Evolutionary conservation across 2,329 filamentous ascomycete species (phyloP), one percentile per base, ranked within the genome.

Genomic region (Trichoderma sp.): DNA sequence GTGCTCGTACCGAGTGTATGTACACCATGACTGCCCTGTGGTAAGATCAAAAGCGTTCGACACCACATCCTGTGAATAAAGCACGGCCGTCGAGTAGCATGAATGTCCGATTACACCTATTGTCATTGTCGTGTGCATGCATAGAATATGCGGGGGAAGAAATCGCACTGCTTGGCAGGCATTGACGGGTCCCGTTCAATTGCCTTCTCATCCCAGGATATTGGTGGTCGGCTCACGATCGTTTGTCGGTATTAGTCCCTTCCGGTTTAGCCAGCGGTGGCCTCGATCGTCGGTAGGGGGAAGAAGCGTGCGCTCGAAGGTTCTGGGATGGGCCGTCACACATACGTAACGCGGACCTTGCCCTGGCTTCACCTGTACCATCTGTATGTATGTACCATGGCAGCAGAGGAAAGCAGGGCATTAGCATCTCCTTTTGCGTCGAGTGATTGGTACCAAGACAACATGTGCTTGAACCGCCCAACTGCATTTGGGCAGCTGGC

Each of bases 151-250:
- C 30, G 58, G 28, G 45, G 39, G 58, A 43, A 54, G 52, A 26
- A 50, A 54, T 54, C 59, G 52, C 30, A 54, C 59, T 47, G 28
- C 50, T 51, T 55, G 41, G 41, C 41, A 28, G 50, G 50, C 50
- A 52, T 52, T 39, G n/a, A 44, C 41, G 47, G 47, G 39, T 48
- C 30, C 45, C 24, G 12, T 63, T 55, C 50, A 55, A 45, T 26
- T 54, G 60, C 54, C 48, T 50, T 54, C 60, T 45, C 50, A 63
- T 55, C 26, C 60, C 50, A 47, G 30, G 50, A 28, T 21, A 63
- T 55, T 63, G 60, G 48, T 62, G 60, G 60, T 63, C 60, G 55
- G 60, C 60, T 63, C 43, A 39, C 50, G 28, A 28, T 34, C 43
- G 28, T 47, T 47, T 55, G 60, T 50, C 34, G 45, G 50, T 41